Conservation (phyloP, 1,284 basidiomycete species). For the Fomitopsis schrenkii region DNA sequence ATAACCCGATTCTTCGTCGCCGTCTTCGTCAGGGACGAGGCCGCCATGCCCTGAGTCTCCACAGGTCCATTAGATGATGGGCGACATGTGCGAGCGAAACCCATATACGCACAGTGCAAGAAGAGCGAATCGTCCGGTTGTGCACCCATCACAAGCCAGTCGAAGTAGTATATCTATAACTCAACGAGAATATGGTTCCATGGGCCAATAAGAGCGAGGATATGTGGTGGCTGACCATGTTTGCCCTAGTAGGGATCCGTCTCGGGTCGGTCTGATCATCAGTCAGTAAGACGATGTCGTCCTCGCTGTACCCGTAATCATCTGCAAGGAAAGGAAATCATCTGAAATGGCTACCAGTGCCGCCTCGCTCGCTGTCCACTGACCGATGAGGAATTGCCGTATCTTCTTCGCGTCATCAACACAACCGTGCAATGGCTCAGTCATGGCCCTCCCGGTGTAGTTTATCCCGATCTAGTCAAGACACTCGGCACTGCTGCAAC, state of each 20-base stretch:
- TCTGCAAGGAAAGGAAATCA: constrained; percentile 29
- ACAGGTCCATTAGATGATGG: background rate
- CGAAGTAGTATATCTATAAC: constrained; percentile 69
- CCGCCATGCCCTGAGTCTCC: constrained; percentile 80
- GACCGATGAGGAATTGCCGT: constrained; percentile 66
- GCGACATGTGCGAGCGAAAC: background rate
- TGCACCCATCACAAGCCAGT: constrained; percentile 84
- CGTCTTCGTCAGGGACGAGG: constrained; percentile 71
- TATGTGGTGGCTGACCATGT: constrained; percentile 56
- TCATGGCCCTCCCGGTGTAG: constrained; percentile 55
- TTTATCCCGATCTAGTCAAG: constrained; percentile 73
- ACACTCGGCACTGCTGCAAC: background rate
- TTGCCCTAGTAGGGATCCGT: constrained; percentile 69
- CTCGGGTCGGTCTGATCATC: constrained; percentile 67
- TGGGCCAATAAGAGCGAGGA: no score
- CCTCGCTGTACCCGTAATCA: constrained; percentile 65
- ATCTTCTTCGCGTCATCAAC: constrained; percentile 88
- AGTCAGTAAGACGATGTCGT: constrained; percentile 86
- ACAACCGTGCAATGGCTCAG: constrained; percentile 69
- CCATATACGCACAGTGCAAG: constrained; percentile 75
- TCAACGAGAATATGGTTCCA: background rate
- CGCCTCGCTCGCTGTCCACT: constrained; percentile 15
- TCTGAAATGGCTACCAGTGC: background rate
- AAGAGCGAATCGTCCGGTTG: constrained; percentile 84
- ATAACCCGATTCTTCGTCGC: constrained; percentile 62